Conservation (phyloP, 441 rosid genomes). For the Adansonia grandidieri region DNA sequence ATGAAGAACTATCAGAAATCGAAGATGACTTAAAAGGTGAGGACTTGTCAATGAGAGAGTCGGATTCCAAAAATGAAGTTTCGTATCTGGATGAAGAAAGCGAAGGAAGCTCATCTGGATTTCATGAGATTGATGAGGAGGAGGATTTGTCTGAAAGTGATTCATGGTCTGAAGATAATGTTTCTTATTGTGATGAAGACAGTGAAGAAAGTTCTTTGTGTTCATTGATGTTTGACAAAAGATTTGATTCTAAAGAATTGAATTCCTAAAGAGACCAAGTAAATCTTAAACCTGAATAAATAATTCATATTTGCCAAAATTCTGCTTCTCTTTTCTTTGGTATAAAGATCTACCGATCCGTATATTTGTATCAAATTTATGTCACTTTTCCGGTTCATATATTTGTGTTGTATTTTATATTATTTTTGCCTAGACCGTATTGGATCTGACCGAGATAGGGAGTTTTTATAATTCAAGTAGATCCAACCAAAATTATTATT, state of each 20-base stretch:
- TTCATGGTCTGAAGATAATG: slow-evolving; percentile 14
- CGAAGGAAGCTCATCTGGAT: slow-evolving; percentile 5
- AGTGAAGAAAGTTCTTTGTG: background rate
- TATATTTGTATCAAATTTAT: background rate
- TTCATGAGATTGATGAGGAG: background rate
- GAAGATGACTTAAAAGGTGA: slow-evolving; percentile 38
- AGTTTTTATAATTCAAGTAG: no score
- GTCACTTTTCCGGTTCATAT: no score
- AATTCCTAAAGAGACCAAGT: background rate
- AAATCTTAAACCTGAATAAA: background rate
- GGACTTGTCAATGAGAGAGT: slow-evolving; percentile 36
- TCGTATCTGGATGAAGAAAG: slow-evolving; percentile 31
- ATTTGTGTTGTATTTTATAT: no score
- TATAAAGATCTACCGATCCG: background rate
- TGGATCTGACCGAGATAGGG: no score
- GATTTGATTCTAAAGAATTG: background rate
- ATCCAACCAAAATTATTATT: no score
- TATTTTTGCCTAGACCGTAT: no score
- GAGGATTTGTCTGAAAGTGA: slow-evolving; percentile 6
- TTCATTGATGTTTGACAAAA: background rate
- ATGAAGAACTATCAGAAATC: slow-evolving; percentile 39
- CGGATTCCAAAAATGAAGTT: slow-evolving; percentile 39
- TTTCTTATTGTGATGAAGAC: slow-evolving; percentile 6
- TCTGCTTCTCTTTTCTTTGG: background rate
- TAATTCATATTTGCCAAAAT: background rate